Conservation (phyloP, 768 basidiomycete genomes). For the Kwoniella heveanensis region DNA sequence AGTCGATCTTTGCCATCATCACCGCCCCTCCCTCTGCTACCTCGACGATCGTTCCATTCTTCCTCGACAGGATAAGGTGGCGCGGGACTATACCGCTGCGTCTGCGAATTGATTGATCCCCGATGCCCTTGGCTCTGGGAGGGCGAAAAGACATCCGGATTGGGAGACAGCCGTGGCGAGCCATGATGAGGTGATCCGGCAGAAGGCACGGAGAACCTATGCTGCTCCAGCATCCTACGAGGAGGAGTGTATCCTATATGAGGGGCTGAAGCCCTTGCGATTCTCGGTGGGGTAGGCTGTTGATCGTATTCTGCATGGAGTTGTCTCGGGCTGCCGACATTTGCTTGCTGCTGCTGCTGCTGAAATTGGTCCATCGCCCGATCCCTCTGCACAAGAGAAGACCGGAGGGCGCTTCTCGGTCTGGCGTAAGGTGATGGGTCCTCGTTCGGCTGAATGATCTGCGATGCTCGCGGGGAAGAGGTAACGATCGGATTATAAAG, state of each 20-base stretch:
- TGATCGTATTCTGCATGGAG: constrained; percentile 7
- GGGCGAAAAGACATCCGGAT: constrained; percentile 5
- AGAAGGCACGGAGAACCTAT: constrained; percentile 21
- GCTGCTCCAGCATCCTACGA: constrained; percentile 24
- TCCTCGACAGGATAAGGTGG: constrained; percentile 28
- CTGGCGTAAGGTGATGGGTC: constrained; percentile 18
- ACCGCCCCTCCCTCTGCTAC: not conserved
- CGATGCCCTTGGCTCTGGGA: not conserved
- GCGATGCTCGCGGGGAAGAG: constrained; percentile 16
- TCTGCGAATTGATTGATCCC: constrained; percentile 22
- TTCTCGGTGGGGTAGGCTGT: constrained; percentile 1
- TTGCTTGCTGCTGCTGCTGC: not conserved
- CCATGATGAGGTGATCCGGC: constrained; percentile 16
- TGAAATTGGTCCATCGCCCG: not conserved
- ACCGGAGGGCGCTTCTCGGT: constrained; percentile 24
- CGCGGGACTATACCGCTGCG: constrained; percentile 21
- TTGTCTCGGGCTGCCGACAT: constrained; percentile 6
- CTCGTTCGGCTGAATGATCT: not conserved
- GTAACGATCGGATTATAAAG: constrained; percentile 4
- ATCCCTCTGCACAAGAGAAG: constrained; percentile 19
- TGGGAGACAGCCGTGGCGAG: constrained; percentile 10
- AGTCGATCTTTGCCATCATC: constrained; percentile 11
- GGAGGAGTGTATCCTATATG: constrained; percentile 20
- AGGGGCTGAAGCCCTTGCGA: constrained; percentile 14
- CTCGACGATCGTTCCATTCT: constrained; percentile 12